These are phyloP conservation scores for Moesziomyces parantarcticus DNA, from an alignment of 1,284 basidiomycete species.

Conservation along the genomic window DNA sequence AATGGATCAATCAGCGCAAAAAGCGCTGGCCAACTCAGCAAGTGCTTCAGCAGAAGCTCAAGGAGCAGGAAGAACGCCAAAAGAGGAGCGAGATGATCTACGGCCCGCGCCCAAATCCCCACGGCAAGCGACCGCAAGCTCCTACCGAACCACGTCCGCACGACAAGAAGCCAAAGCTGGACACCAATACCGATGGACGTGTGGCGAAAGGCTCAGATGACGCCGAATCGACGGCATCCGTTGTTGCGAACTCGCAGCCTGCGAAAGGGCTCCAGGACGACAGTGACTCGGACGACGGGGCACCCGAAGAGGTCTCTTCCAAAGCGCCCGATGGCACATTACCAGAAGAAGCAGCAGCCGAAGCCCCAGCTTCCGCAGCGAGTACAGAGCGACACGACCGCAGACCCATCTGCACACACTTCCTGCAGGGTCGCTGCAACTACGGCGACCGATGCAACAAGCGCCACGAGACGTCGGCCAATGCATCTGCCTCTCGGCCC, in stretches of 20 bases:
- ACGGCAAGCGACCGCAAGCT: conserved; percentile 22
- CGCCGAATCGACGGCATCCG: not conserved
- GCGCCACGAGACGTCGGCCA: conserved; percentile 27
- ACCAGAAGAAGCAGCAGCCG: not conserved
- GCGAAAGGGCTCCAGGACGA: not conserved
- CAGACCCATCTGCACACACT: conserved; percentile 49
- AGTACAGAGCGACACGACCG: conserved; percentile 7
- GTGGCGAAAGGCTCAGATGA: no score
- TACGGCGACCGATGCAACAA: conserved; percentile 56
- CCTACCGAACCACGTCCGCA: not conserved
- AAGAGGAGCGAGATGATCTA: conserved; percentile 33
- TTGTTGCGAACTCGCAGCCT: not conserved
- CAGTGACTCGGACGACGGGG: conserved; percentile 22
- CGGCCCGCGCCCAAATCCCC: conserved; percentile 14
- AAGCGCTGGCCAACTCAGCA: conserved; percentile 62
- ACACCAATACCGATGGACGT: not conserved
- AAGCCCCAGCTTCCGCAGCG: not conserved
- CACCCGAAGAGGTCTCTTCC: conserved; percentile 36
- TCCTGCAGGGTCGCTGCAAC: conserved; percentile 53
- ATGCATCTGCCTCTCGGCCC: not conserved
- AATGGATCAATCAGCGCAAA: conserved; percentile 65
- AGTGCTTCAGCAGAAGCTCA: conserved; percentile 54
- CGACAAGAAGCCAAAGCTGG: not conserved
- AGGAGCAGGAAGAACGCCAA: conserved; percentile 42
- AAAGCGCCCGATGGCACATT: conserved; percentile 8